Conservation (phyloP, 352 stramenopile species). For the Globisporangium mamillatum region DNA sequence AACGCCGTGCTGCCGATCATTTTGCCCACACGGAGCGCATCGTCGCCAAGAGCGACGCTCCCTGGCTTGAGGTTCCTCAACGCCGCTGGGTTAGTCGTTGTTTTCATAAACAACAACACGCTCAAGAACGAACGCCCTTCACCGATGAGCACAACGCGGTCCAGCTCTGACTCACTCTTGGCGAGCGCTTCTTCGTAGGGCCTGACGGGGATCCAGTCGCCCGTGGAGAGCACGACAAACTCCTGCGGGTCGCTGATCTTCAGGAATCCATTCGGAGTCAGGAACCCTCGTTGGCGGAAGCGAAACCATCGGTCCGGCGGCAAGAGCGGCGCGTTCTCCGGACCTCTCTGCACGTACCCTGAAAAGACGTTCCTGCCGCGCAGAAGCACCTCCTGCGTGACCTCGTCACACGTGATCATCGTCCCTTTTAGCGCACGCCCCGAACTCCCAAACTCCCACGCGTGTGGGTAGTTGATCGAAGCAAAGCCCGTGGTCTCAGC, state of each 20-base stretch:
- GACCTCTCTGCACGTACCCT: constrained; percentile 46
- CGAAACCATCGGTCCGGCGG: constrained; percentile 49
- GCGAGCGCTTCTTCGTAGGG: constrained; percentile 59
- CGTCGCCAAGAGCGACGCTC: constrained; percentile 36
- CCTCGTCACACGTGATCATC: constrained; percentile 58
- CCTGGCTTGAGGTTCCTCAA: constrained; percentile 19
- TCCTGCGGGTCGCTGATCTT: constrained; percentile 65
- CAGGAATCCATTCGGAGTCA: constrained; percentile 72
- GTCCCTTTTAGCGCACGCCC: constrained; percentile 58
- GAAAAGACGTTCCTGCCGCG: constrained; percentile 71
- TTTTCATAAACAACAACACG: constrained; percentile 80
- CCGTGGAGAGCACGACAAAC: constrained; percentile 72
- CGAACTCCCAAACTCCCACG: constrained; percentile 70
- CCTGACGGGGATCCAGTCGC: constrained; percentile 66
- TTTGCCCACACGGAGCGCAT: constrained; percentile 40
- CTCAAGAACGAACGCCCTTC: constrained; percentile 69
- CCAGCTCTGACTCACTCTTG: constrained; percentile 50
- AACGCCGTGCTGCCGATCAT: constrained; percentile 35
- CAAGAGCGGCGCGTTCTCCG: constrained; percentile 18
- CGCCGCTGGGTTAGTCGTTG: constrained; percentile 9
- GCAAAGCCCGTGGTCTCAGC: constrained; percentile 69
- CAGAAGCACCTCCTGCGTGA: constrained; percentile 58
- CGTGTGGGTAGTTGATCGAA: constrained; percentile 67
- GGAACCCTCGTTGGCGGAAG: constrained; percentile 52
- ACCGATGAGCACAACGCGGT: constrained; percentile 64